A percentile compares a stretch with the other conserved stretches of the same genome.
phyloP scores from a whole-genome alignment of 371 early-diverging fungal genomes.

The Cokeromyces recurvatus region DNA sequence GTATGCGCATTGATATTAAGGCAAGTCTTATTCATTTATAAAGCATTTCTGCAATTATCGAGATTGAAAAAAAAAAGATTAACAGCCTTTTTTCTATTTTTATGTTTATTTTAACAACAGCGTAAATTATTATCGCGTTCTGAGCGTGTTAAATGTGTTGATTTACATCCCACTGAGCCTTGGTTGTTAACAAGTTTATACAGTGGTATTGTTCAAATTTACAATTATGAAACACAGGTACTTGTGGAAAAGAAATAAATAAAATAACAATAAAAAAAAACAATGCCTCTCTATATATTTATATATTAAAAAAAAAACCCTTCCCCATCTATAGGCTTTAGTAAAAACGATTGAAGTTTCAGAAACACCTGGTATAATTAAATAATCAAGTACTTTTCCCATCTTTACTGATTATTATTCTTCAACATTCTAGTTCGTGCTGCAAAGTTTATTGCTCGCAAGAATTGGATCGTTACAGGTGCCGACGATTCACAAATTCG shows the following conservation, averaged over 20 bases:
- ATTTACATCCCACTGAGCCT: constrained; percentile 99
- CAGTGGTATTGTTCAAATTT: constrained; percentile 95
- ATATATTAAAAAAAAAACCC: too few relatives aligned
- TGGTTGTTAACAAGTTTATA: constrained; percentile 98
- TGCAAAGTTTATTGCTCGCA: constrained; percentile 94
- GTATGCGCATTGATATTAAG: constrained; percentile 67
- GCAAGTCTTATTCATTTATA: constrained; percentile 17
- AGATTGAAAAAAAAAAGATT: background rate
- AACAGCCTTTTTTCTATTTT: too few relatives aligned
- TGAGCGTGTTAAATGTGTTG: constrained; percentile 96
- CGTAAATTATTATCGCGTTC: constrained; percentile 80
- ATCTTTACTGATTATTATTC: too few relatives aligned
- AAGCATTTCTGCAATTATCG: background rate
- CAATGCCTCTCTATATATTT: too few relatives aligned
- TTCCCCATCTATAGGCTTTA: constrained; percentile 52
- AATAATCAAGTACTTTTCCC: too few relatives aligned
- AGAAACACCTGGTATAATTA: constrained; percentile 69
- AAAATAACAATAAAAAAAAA: too few relatives aligned
- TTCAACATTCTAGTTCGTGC: constrained; percentile 79
- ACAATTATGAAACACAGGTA: constrained; percentile 98
- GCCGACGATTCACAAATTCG: constrained; percentile 97
- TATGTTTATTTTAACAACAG: constrained; percentile 36
- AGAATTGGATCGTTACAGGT: constrained; percentile 96
- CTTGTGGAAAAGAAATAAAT: too few relatives aligned
- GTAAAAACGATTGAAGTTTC: constrained; percentile 97